Evolutionary conservation across 306 rosid species (phyloP), one percentile per base, ranked within the genome.

Genomic region (Chamaecrista fasciculata): DNA sequence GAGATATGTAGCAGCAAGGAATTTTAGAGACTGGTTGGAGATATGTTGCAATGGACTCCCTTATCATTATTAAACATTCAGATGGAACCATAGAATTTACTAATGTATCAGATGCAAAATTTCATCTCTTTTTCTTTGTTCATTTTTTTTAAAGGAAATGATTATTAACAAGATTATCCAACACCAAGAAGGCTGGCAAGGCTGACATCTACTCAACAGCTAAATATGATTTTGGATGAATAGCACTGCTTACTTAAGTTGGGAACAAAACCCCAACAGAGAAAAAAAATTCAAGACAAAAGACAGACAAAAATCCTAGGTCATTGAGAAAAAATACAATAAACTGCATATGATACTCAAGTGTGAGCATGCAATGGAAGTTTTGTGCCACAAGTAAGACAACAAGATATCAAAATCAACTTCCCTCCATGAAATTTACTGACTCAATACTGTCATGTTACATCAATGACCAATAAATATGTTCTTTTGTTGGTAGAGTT

Each of bases 371-470:
- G 20, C 14, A 8, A 11, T 24, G 15, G 14, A 50, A 33, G 3
- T 67, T 18, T 49, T 67, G 43, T 46, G 23, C 52, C 28, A 62
- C n/a, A 18, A 24, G 42, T 20, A 23, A 37, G 58, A 43, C 57
- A 58, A 29, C 20, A 39, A 19, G 44, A 67, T 59, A 59, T 50
- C 19, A 48, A 70, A 28, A 29, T 58, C 67, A 70, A 48, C 11
- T 71, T 47, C 29, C 52, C 63, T 62, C 28, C 46, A 36, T 28
- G 24, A 48, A 48, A 71, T 29, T 36, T 61, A 34, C 37, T 23
- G 46, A 69, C 72, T 69, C 58, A 76, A 53, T 19, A 43, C 11
- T 26, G 42, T 36, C 63, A 40, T 28, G 62, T 28, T 71, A 71
- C 53, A 70, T 75, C 53, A 8, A 61, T 26, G 14, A 62, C 43